Base-by-base conservation (phyloP, 192 early-diverging fungal species). In the Entomortierella parvispora region DNA sequence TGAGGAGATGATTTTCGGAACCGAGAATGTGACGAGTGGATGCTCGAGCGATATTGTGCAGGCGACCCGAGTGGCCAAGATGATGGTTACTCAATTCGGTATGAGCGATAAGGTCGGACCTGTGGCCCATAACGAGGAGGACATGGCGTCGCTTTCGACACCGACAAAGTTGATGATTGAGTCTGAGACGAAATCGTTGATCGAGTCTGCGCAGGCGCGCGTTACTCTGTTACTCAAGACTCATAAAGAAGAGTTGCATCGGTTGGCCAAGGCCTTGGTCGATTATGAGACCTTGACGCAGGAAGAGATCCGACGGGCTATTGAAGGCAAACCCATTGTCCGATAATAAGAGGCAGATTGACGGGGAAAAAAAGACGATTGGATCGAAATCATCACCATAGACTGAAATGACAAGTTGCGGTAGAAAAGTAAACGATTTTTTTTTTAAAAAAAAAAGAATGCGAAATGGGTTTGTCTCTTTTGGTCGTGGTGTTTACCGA, bases 41-140 rank as follows among this genome's bases (percentile, higher is more conserved):
- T 95, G 96, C 28, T 89, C 90, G 52, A 93, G 89, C 65, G 98
- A 99, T 83, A 87, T 99, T 79, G 84, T 91, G 43, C 90, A 94
- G 44, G 98, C 97, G 14, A 98, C 97, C 1, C 80, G 81, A 33
- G 86, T 97, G 18, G 96, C 98, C 25, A 90, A 91, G 28, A 87
- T 89, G 40, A 99, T 99, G 97, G 95, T 99, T 1, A 85, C 90
- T 3, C 76, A 82, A 58, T 97, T 91, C 68, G 98, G 98, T 15
- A 99, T 99, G 98, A 93, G 87, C 70, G 95, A 99, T 0, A 94
- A 90, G 68, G 89, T 97, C 42, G 98, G 98, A 2, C 86, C 93
- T 20, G 90, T 95, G 2, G 88, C 87, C 18, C 91, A 91, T 70
- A 72, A 83, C 10, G 86, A 90, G 49, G 93, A 97, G 22, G 96